Evolutionary conservation across 306 rosid species (phyloP), one percentile per base, ranked within the genome.

Genomic region (Corylus avellana): DNA sequence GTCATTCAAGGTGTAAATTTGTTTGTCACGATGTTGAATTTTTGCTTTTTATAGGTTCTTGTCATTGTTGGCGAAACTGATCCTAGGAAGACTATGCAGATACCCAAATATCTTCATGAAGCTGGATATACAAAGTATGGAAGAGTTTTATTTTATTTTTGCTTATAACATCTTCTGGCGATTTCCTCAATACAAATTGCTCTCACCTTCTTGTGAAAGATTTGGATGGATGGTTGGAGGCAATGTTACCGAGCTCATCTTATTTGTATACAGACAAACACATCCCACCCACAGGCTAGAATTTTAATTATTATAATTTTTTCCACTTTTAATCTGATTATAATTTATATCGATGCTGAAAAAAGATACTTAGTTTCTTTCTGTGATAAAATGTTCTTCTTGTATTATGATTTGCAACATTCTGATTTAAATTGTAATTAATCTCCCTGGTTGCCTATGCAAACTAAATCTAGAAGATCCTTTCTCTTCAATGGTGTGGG

Each of bases 21-120:
- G 16, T 47, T 64, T 51, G 48, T 74, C 57, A 81, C 79, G 50
- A 79, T 70, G 64, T 76, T 53, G 68, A 50, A 32, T 32, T 32
- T 32, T 32, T 32, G 35, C 35, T 32, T 32, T 32, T 32, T 32
- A 32, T 98, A 95, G 98, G 98, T 87, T 79, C 92, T 95, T 84
- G 93, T 95, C 61, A 95, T 95, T 69, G 98, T 95, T 73, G 98
- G 98, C 71, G 99, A 95, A 90, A 95, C 99, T 14, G 99, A 98
- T 86, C 93, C 99, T 3, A 98, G 99, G 71, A 95, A 95, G 85
- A 95, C 98, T 4, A 91, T 97, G 10, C 99, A 95, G 86, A 93
- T 95, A 82, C 99, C 98, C 49, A 98, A 95, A 76, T 95, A 95
- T 90, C 98, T 95, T 70, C 99, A 93, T 47, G 99, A 95, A 88